A percentile compares a stretch with the other conserved stretches of the same genome.
Evolutionary conservation across 2,329 filamentous ascomycete species (phyloP).

Genomic region (Phyllosticta citrichinensis): DNA sequence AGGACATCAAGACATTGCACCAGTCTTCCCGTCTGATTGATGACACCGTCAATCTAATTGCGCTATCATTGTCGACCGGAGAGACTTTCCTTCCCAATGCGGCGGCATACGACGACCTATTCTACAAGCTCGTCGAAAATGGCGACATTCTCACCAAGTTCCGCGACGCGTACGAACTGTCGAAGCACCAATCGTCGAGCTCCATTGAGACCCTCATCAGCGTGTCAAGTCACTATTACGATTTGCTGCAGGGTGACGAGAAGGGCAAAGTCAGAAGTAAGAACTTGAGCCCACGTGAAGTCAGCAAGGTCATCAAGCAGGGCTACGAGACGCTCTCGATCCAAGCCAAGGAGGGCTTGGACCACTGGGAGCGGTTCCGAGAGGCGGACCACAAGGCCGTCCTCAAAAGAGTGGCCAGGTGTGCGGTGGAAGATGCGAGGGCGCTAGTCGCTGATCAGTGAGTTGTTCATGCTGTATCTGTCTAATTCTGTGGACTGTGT

Average conservation of each 20-base stretch:
- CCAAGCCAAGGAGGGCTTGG: slow-evolving; percentile 75
- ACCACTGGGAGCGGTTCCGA: slow-evolving; percentile 75
- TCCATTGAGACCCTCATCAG: slow-evolving; percentile 78
- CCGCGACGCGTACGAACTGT: slow-evolving; percentile 58
- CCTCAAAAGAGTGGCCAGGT: slow-evolving; percentile 77
- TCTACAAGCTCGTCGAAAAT: slow-evolving; percentile 95
- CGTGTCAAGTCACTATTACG: slow-evolving; percentile 78
- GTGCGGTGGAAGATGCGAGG: slow-evolving; percentile 63
- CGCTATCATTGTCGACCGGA: slow-evolving; percentile 72
- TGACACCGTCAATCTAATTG: slow-evolving; percentile 70
- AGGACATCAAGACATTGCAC: slow-evolving; percentile 60
- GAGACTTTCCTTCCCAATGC: slow-evolving; percentile 86
- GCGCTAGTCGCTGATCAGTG: slow-evolving; percentile 28
- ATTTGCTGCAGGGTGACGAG: slow-evolving; percentile 56
- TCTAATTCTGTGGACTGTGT: too few species aligned
- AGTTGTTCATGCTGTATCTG: neutral
- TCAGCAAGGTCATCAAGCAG: slow-evolving; percentile 86
- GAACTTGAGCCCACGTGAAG: slow-evolving; percentile 70
- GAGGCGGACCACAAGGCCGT: slow-evolving; percentile 77
- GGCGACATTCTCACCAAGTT: slow-evolving; percentile 77
- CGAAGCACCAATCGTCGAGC: slow-evolving; percentile 35
- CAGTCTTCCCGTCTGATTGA: slow-evolving; percentile 67
- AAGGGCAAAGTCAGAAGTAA: slow-evolving; percentile 44
- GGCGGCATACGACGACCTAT: slow-evolving; percentile 85
- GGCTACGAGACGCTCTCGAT: slow-evolving; percentile 94